Percentiles rank a stretch among this genome's conserved stretches.
These are phyloP conservation scores for Marasmius oreades DNA, from an alignment of 1,284 basidiomycete species.

Conservation along the genomic window DNA sequence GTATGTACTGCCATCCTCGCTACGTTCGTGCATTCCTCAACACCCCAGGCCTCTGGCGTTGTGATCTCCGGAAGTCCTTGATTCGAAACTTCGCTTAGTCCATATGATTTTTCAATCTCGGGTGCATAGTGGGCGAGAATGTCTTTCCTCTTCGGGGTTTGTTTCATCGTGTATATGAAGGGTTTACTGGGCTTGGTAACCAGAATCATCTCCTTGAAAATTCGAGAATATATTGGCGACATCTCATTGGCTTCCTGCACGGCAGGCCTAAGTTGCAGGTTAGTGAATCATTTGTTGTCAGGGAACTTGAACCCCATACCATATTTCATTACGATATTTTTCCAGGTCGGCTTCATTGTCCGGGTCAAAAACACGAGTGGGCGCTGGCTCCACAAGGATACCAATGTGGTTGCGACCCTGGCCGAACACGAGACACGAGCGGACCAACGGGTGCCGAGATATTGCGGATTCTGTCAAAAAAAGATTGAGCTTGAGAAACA, in stretches of 20 bases:
- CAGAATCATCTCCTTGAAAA: conserved; percentile 31
- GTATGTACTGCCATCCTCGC: conserved; percentile 5
- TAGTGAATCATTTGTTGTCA: not conserved
- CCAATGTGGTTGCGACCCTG: conserved; percentile 11
- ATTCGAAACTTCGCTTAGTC: conserved; percentile 2
- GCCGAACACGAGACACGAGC: conserved; percentile 13
- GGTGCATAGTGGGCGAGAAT: conserved; percentile 22
- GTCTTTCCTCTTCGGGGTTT: conserved; percentile 25
- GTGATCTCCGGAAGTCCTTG: not conserved
- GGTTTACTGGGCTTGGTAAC: conserved; percentile 23
- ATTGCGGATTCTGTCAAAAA: conserved; percentile 1
- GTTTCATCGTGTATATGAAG: conserved; percentile 24
- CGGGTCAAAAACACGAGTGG: conserved; percentile 1
- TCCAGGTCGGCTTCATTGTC: conserved; percentile 1
- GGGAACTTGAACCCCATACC: not conserved
- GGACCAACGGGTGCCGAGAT: conserved; percentile 6
- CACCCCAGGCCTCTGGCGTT: conserved; percentile 2
- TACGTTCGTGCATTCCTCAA: conserved; percentile 1
- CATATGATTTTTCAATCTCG: conserved; percentile 25
- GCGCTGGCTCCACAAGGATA: conserved; percentile 9
- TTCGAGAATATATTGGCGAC: conserved; percentile 28
- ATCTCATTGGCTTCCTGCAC: conserved; percentile 31
- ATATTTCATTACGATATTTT: conserved; percentile 11
- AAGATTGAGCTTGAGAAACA: not conserved
- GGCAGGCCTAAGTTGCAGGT: conserved; percentile 13